Evolutionary conservation across 495 filamentous ascomycete species (phyloP).

Genomic region (Endocarpon pusillum): DNA sequence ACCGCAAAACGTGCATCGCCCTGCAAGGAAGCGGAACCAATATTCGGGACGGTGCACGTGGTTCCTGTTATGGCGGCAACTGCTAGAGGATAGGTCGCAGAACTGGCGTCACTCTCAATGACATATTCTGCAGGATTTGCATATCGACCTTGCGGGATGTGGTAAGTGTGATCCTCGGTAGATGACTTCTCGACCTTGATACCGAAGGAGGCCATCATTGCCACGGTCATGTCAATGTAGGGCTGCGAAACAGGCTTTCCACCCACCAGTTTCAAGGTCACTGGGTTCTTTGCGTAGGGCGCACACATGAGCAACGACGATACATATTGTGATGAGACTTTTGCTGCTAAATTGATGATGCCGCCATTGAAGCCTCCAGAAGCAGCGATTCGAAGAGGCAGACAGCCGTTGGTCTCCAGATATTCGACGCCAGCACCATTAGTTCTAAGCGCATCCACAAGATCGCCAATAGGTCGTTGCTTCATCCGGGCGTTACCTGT

Average conservation of each 20-base stretch:
- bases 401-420: constrained; percentile 54
- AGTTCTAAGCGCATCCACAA: constrained; percentile 77
- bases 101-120: constrained; percentile 93
- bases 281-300: constrained; percentile 84
- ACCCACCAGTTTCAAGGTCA: constrained; percentile 75
- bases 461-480: constrained; percentile 74
- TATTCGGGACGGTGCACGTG: constrained; percentile 89
- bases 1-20: constrained; percentile 92
- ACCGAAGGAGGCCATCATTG: constrained; percentile 94
- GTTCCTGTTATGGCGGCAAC: constrained; percentile 90
- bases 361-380: constrained; percentile 80
- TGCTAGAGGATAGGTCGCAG: constrained; percentile 89
- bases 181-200: constrained; percentile 57
- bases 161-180: constrained; percentile 75
- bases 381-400: constrained; percentile 71
- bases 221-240: constrained; percentile 97
- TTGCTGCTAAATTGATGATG: constrained; percentile 79
- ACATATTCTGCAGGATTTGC: constrained; percentile 73
- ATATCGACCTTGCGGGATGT: constrained; percentile 78
- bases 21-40: constrained; percentile 79
- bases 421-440: constrained; percentile 79
- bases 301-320: constrained; percentile 94
- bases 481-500: constrained; percentile 97
- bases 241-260: constrained; percentile 92
- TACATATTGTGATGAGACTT: constrained; percentile 93